Evolutionary conservation across 2,329 filamentous ascomycete species (phyloP).

Genomic region (Paracorniculantispora psalliotae): DNA sequence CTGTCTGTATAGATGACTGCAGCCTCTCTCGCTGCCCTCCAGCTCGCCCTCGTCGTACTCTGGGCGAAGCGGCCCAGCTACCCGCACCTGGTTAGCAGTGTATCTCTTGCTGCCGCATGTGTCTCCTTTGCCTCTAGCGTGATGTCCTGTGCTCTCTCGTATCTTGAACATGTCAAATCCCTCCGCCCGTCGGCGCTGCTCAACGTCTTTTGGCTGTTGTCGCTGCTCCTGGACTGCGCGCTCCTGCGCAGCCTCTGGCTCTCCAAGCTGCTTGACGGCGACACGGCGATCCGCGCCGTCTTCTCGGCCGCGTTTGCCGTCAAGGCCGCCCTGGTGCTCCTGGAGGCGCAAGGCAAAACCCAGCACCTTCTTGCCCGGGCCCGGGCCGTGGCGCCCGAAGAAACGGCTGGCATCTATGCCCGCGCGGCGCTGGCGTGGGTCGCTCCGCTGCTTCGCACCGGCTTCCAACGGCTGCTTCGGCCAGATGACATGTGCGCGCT

Average conservation of each 20-base stretch:
- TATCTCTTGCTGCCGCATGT: conserved; percentile 28
- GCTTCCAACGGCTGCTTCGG: conserved; percentile 30
- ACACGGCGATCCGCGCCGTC: conserved; percentile 26
- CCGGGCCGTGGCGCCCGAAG: conserved; percentile 30
- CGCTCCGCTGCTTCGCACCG: conserved; percentile 30
- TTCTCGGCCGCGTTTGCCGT: conserved; percentile 31
- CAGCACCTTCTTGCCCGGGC: conserved; percentile 25
- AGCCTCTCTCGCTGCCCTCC: conserved; percentile 24
- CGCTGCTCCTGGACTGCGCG: conserved; percentile 29
- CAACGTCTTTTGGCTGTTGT: conserved; percentile 30
- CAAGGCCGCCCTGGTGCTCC: conserved; percentile 31
- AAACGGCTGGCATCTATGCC: conserved; percentile 34
- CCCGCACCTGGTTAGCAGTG: conserved; percentile 20
- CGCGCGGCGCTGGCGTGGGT: conserved; percentile 36
- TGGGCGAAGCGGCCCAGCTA: conserved; percentile 22
- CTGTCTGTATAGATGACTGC: conserved; percentile 20
- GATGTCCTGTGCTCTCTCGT: conserved; percentile 27
- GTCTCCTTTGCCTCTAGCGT: conserved; percentile 29
- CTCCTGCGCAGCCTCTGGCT: conserved; percentile 32
- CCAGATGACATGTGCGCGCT: conserved; percentile 32
- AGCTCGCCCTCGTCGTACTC: conserved; percentile 29
- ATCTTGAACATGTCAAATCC: conserved; percentile 28
- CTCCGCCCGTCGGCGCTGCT: conserved; percentile 28
- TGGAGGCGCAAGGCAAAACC: conserved; percentile 36
- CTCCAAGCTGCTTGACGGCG: conserved; percentile 20